These are phyloP conservation scores for Pichia sp. DNA, from an alignment of 1,139 yeast genomes.

Conservation along the genomic window DNA sequence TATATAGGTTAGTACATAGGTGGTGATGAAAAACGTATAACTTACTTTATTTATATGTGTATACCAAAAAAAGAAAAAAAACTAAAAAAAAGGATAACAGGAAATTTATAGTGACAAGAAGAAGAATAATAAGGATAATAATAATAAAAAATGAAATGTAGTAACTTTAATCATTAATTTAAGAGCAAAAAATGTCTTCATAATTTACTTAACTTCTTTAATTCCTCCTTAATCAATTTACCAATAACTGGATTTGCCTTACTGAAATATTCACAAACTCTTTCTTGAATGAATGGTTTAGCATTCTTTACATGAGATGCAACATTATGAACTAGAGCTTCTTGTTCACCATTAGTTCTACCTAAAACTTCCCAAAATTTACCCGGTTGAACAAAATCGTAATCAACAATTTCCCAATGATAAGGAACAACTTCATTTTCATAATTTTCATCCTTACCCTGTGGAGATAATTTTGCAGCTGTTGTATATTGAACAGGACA, in stretches of 20 bases:
- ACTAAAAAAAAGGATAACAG: not conserved
- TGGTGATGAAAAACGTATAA: too few relatives aligned
- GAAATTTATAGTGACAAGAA: too few relatives aligned
- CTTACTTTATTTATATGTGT: too few relatives aligned
- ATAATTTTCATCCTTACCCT: slow-evolving; percentile 71
- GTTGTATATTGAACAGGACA: slow-evolving; percentile 29
- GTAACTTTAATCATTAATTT: too few relatives aligned
- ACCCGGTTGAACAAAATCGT: slow-evolving; percentile 54
- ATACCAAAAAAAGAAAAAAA: not conserved
- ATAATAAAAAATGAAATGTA: too few relatives aligned
- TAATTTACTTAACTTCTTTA: slow-evolving; percentile 15
- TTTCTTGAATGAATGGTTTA: slow-evolving; percentile 68
- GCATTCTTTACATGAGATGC: slow-evolving; percentile 71
- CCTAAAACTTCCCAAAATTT: slow-evolving; percentile 68
- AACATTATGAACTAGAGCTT: slow-evolving; percentile 75
- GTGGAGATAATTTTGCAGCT: slow-evolving; percentile 29
- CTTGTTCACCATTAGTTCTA: slow-evolving; percentile 72
- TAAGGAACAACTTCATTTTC: slow-evolving; percentile 79
- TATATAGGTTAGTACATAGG: too few relatives aligned
- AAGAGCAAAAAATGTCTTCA: not conserved
- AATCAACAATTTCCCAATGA: slow-evolving; percentile 80
- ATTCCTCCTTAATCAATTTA: slow-evolving; percentile 53
- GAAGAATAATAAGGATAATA: too few relatives aligned
- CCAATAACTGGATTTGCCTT: slow-evolving; percentile 69
- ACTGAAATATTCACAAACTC: slow-evolving; percentile 69